Base-by-base conservation (phyloP, 2,329 filamentous ascomycete genomes). In the Xylariaceae sp. region DNA sequence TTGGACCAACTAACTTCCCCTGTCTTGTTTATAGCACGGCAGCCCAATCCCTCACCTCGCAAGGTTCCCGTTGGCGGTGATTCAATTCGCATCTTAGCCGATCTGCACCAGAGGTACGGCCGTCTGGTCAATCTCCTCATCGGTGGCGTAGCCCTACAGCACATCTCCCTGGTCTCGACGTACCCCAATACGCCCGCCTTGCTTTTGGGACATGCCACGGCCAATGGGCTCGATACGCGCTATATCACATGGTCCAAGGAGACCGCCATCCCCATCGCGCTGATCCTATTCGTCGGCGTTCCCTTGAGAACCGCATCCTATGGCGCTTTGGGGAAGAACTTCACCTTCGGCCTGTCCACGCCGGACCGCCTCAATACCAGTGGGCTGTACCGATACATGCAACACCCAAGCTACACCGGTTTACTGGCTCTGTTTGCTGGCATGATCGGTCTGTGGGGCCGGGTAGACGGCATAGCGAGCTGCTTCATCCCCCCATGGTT, bases 401-500 rank as follows among this genome's bases (percentile, higher is more conserved):
- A 80, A 60, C 78, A 81, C 59, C 78, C 78, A 1, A 78, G 77
- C 51, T 82, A 81, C 54, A 74, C 73, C 0, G 78, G 75, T 0
- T 42, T 74, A 2, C 9, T 70, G 0, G 29, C 74, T 2, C 57
- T 80, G 0, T 48, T 71, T 1, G 13, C 68, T 1, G 63, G 56
- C 40, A 68, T 70, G 48, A 34, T 63, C 0, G 51, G 62, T 1
- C 53, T 80, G 3, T 62, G 76, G 6, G 51, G 63, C 13, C 62
- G 75, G 0, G 54, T 66, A 22, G 75, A 78, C 53, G 75, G 71
- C 0, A 62, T 67, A 1, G 36, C 69, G 0, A 68, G 67, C 12
- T 79, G 75, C 53, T 74, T 70, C 68, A 47, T 74, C 3, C 62
- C 71, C 12, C 64, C 64, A 0, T 29, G 22, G 5, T 58, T 54